Conservation (phyloP, 2,329 filamentous ascomycete genomes). For the Cladophialophora chaetospira region DNA sequence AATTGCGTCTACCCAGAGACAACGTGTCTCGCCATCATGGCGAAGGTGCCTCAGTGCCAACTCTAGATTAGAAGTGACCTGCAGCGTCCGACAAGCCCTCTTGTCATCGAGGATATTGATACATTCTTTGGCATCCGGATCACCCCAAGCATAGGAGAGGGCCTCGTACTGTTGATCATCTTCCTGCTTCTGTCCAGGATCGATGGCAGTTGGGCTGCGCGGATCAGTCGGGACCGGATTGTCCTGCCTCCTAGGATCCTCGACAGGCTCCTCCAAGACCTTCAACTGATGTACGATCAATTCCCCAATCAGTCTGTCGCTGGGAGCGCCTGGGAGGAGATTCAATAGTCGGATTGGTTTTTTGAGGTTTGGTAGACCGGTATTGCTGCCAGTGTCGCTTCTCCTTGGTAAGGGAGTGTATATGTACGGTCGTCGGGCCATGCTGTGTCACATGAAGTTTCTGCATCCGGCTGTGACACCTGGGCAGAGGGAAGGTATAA, state of each 20-base stretch:
- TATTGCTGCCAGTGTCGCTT: background rate
- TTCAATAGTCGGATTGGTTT: background rate
- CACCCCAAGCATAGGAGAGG: slow-evolving; percentile 32
- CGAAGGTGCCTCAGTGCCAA: background rate
- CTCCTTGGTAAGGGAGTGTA: background rate
- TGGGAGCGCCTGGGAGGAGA: background rate
- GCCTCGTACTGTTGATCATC: slow-evolving; percentile 17
- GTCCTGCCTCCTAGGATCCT: background rate
- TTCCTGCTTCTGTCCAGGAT: background rate
- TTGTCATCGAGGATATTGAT: slow-evolving; percentile 16
- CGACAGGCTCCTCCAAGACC: background rate
- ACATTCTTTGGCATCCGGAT: background rate
- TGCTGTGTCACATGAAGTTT: no score
- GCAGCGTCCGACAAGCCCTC: background rate
- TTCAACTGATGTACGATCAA: background rate
- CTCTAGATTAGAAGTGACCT: background rate
- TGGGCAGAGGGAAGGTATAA: no score
- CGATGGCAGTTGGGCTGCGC: background rate
- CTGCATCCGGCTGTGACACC: no score
- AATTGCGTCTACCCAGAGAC: background rate
- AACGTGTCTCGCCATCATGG: background rate
- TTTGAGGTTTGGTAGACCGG: background rate
- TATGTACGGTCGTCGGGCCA: background rate
- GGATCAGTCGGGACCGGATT: background rate
- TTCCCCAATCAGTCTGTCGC: background rate